Evolutionary conservation across 225 moss, liverwort and hornwort species (phyloP).

Genomic region (Physcomitrellopsis africana): DNA sequence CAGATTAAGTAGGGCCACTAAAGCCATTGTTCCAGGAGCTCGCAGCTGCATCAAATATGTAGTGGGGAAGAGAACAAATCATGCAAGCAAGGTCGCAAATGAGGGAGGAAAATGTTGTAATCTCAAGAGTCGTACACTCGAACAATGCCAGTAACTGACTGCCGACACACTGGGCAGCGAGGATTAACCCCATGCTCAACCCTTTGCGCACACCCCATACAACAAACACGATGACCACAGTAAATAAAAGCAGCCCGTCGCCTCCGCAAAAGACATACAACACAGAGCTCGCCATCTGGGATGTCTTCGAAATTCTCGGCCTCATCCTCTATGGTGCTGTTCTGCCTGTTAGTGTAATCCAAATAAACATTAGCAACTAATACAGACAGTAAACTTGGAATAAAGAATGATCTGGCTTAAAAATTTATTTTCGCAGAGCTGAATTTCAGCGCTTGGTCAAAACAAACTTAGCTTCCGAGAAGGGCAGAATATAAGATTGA

Average conservation of each 20-base stretch:
- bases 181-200: conserved; percentile 83
- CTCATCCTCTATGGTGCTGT: conserved; percentile 70
- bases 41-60: too few relatives aligned
- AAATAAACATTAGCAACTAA: conserved; percentile 6
- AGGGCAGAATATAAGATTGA: background rate
- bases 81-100: too few relatives aligned
- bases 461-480: background rate
- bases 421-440: background rate
- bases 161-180: conserved; percentile 92
- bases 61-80: too few relatives aligned
- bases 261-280: conserved; percentile 83
- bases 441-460: too few relatives aligned
- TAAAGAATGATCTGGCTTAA: background rate
- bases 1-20: too few relatives aligned
- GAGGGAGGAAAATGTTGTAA: too few relatives aligned
- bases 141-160: conserved; percentile 33
- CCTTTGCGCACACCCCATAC: conserved; percentile 92
- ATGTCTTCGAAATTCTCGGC: conserved; percentile 76
- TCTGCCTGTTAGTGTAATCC: conserved; percentile 49
- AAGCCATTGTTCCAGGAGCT: too few relatives aligned
- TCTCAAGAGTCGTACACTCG: too few relatives aligned
- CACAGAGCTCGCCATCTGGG: conserved; percentile 93
- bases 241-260: conserved; percentile 91
- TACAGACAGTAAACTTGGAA: too few relatives aligned
- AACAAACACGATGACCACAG: conserved; percentile 96